Conservation (phyloP, 345 rosid genomes). For the Eucalyptus erythrocorys region DNA sequence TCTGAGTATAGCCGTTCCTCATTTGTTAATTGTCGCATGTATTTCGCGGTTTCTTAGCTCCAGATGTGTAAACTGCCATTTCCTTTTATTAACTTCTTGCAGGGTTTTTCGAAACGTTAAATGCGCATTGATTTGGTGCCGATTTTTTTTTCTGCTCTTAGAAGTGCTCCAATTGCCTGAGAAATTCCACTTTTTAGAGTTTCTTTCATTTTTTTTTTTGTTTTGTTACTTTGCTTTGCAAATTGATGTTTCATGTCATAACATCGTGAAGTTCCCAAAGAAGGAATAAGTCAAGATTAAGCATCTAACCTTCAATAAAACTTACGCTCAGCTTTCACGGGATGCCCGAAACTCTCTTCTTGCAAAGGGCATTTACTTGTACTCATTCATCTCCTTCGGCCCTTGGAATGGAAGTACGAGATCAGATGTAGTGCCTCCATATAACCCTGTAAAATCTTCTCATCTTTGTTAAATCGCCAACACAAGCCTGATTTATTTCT, state of each 20-base stretch:
- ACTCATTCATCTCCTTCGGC: neutral
- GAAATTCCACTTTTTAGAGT: neutral
- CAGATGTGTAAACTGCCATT: neutral
- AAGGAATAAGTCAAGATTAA: neutral
- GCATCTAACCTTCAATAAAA: neutral
- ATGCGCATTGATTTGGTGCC: neutral
- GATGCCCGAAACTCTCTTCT: neutral
- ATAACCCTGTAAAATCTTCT: neutral
- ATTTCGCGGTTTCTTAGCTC: neutral
- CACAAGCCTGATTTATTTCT: neutral
- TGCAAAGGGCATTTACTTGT: neutral
- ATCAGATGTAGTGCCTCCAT: neutral
- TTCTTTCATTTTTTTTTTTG: neutral
- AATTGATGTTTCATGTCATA: neutral
- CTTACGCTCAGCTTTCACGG: rapidly evolving
- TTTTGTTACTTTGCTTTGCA: neutral
- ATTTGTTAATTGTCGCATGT: no score
- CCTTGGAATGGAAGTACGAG: neutral
- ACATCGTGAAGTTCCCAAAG: neutral
- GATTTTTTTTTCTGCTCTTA: neutral
- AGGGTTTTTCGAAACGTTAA: no score
- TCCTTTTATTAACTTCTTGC: neutral
- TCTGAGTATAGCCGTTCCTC: no score
- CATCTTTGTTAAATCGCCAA: neutral
- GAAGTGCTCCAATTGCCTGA: neutral